A percentile compares a stretch with the other conserved stretches of the same genome.
These are phyloP conservation scores for Cylindrotheca closterium DNA, from an alignment of 108 stramenopile species.

Conservation along the genomic window DNA sequence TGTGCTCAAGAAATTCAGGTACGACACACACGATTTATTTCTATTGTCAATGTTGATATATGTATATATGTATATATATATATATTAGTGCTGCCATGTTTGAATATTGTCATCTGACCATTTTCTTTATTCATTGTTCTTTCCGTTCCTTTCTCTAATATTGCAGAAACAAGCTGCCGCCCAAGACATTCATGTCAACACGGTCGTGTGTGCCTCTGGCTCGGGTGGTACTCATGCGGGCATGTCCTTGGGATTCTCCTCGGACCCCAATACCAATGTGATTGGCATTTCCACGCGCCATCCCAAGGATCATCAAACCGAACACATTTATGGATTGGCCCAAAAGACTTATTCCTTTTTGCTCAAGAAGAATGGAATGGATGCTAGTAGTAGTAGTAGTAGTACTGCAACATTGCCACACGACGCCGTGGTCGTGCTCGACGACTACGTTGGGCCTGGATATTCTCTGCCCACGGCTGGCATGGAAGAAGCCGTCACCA, in stretches of 20 bases:
- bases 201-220: slow-evolving; percentile 24
- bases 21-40: neutral
- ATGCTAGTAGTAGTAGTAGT: neutral
- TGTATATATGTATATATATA: neutral
- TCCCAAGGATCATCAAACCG: slow-evolving; percentile 25
- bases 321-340: slow-evolving; percentile 22
- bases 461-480: slow-evolving; percentile 35
- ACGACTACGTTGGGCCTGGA: slow-evolving; percentile 40
- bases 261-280: slow-evolving; percentile 9
- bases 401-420: slow-evolving; percentile 6
- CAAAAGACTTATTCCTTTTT: slow-evolving; percentile 15
- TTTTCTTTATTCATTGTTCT: neutral
- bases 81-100: too few species aligned
- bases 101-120: too few species aligned
- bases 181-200: neutral
- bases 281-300: slow-evolving; percentile 28
- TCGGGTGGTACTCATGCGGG: slow-evolving; percentile 36
- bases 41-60: neutral
- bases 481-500: slow-evolving; percentile 35
- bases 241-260: slow-evolving; percentile 18
- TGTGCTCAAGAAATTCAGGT: slow-evolving; percentile 32
- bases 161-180: slow-evolving; percentile 1
- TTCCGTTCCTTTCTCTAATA: slow-evolving; percentile 14
- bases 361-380: too few species aligned
- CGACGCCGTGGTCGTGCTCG: slow-evolving; percentile 23